Conservation (phyloP, 345 rosid species). For the Eucalyptus curtisii region DNA sequence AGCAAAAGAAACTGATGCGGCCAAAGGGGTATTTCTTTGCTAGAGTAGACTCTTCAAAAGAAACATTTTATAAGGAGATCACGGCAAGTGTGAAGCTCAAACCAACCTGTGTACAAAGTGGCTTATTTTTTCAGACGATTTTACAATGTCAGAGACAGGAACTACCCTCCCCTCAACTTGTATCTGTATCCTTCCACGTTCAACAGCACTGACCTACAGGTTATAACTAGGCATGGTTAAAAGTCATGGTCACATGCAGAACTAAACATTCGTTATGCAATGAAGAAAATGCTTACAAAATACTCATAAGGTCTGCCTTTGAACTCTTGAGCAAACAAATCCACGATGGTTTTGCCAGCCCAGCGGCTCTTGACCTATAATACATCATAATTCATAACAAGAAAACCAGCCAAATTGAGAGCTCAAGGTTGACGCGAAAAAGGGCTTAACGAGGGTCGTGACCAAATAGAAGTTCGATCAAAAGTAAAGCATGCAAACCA, state of each 20-base stretch:
- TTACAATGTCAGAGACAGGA: constrained; percentile 63
- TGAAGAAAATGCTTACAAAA: constrained; percentile 30
- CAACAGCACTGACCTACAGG: constrained; percentile 67
- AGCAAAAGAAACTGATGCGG: background rate
- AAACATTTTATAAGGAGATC: background rate
- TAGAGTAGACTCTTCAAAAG: background rate
- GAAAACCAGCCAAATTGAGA: no score
- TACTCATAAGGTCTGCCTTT: constrained; percentile 77
- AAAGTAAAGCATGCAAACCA: background rate
- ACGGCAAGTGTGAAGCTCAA: background rate
- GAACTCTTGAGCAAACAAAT: constrained; percentile 85
- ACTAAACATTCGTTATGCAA: background rate
- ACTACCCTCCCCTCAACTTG: constrained; percentile 74
- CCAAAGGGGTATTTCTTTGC: background rate
- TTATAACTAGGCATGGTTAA: background rate
- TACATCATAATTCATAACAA: no score
- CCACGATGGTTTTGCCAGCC: constrained; percentile 85
- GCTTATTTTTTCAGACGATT: constrained; percentile 71
- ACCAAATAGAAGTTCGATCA: background rate
- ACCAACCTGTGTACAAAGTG: constrained; percentile 81
- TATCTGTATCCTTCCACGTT: constrained; percentile 63
- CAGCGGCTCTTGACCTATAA: constrained; percentile 14
- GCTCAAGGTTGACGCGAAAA: no score
- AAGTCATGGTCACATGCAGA: background rate
- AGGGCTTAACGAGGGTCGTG: background rate